Base-by-base conservation (phyloP, 192 early-diverging fungal genomes). In the Umbelopsis vinacea region DNA sequence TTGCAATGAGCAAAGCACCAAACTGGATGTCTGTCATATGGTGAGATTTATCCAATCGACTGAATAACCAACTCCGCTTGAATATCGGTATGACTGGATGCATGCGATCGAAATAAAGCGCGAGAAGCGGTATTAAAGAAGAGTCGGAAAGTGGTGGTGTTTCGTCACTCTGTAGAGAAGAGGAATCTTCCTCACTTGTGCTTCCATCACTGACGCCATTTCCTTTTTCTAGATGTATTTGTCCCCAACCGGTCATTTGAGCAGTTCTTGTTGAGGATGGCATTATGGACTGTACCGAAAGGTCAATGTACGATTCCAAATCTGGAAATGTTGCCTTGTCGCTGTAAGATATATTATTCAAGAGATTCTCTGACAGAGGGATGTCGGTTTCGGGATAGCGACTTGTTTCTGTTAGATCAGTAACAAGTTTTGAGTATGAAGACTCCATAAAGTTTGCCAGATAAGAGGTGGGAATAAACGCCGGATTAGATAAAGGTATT, bases 21-120 rank as follows among this genome's bases (percentile, higher is more conserved):
- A 68, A 68, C 6, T 68, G 67, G 24, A 19, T 6, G 40, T 68
- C 67, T 11, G 67, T 46, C 6, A 37, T 46, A 10, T 68, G 67
- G 21, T 68, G 67, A 22, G 67, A 47, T 47, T 68, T 46, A 21
- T 68, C 67, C 6, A 68, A n/a, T 29, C 67, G 67, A 26, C 29
- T 68, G 40, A 68, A 68, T 26, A 68, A 17, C 45, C 67, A 68
- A 23, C 14, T 37, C 22, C 67, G 38, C 15, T 35, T 68, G 67
- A 68, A 68, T 10, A 68, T 37, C 3, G 67, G 67, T 19, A 68
- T 68, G 45, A 68, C 47, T 0, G 67, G 67, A 45, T 68, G 67
- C 12, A 68, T 46, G 22, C 67, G 67, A 12, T 68, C 67, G 6
- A 68, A 68, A 45, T 37, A 68, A 6, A 68, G 19, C 37, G 67